Evolutionary conservation across 2,329 filamentous ascomycete species (phyloP).

Genomic region (Aspergillus pseudoglaucus): DNA sequence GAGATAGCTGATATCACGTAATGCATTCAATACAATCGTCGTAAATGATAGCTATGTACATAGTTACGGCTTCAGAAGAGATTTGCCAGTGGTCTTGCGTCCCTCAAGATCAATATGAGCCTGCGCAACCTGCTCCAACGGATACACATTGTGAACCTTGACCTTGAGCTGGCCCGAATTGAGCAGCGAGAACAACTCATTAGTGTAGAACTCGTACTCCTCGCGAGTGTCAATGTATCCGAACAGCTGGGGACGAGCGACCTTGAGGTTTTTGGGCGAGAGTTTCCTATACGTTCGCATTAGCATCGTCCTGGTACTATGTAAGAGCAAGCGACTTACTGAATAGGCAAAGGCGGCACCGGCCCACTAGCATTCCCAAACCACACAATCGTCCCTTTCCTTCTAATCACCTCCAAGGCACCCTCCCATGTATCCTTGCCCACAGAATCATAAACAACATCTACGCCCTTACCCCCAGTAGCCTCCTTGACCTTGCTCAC

Average conservation of each 20-base stretch:
- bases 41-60: not conserved
- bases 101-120: slow-evolving; percentile 76
- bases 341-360: slow-evolving; percentile 61
- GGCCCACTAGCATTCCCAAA: slow-evolving; percentile 80
- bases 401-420: slow-evolving; percentile 64
- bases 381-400: slow-evolving; percentile 70
- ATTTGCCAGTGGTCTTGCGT: slow-evolving; percentile 75
- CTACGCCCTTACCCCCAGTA: slow-evolving; percentile 65
- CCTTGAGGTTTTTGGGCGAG: slow-evolving; percentile 65
- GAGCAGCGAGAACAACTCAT: slow-evolving; percentile 68
- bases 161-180: slow-evolving; percentile 63
- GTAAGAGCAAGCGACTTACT: slow-evolving; percentile 45
- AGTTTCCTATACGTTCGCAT: slow-evolving; percentile 38
- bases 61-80: slow-evolving; percentile 60
- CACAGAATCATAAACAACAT: slow-evolving; percentile 78
- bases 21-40: not conserved
- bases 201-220: slow-evolving; percentile 63
- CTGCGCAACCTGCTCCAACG: slow-evolving; percentile 62
- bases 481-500: slow-evolving; percentile 80
- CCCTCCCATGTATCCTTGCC: slow-evolving; percentile 79
- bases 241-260: slow-evolving; percentile 68
- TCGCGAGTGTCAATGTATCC: slow-evolving; percentile 63
- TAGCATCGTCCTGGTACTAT: not conserved
- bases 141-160: slow-evolving; percentile 69
- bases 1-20: too few relatives aligned